Evolutionary conservation across 495 filamentous ascomycete species (phyloP).

Genomic region (Penicillium malachiteum): DNA sequence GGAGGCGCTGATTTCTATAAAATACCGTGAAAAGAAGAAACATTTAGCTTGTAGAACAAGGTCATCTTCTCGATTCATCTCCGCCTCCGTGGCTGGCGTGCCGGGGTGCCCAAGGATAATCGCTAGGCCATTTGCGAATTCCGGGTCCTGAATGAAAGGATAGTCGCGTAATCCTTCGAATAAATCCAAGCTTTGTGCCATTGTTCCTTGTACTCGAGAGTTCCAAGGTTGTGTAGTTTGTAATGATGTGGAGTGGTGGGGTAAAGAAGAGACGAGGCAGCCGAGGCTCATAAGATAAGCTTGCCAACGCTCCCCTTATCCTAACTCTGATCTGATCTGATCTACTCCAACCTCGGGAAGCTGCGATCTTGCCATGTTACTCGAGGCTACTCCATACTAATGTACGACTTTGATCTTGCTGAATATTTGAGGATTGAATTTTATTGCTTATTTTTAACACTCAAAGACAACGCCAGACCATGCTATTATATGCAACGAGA

Average conservation of each 20-base stretch:
- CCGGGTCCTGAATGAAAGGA: slow-evolving; percentile 39
- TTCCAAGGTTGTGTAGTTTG: not conserved
- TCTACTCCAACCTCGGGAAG: too few relatives aligned
- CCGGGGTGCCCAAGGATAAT: slow-evolving; percentile 47
- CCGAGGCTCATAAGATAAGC: not conserved
- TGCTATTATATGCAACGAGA: slow-evolving; percentile 21
- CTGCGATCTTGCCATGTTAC: too few relatives aligned
- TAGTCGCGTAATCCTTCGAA: slow-evolving; percentile 38
- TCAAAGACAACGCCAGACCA: slow-evolving; percentile 13
- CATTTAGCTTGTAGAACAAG: slow-evolving; percentile 52
- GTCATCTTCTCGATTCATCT: slow-evolving; percentile 42
- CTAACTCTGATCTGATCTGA: too few relatives aligned
- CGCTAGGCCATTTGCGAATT: slow-evolving; percentile 50
- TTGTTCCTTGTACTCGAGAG: not conserved
- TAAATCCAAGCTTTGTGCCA: slow-evolving; percentile 5
- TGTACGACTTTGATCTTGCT: too few relatives aligned
- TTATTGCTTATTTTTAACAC: too few relatives aligned
- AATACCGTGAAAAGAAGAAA: slow-evolving; percentile 53
- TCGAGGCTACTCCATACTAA: too few relatives aligned
- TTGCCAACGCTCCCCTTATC: too few relatives aligned
- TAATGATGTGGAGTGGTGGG: slow-evolving; percentile 8
- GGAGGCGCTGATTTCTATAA: not conserved
- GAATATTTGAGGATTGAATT: too few relatives aligned
- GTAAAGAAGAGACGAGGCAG: not conserved
- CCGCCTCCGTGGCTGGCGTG: slow-evolving; percentile 40